These are phyloP conservation scores for Vanderwaltozyma tropicalis DNA, from an alignment of 805 yeast species.

Conservation along the genomic window DNA sequence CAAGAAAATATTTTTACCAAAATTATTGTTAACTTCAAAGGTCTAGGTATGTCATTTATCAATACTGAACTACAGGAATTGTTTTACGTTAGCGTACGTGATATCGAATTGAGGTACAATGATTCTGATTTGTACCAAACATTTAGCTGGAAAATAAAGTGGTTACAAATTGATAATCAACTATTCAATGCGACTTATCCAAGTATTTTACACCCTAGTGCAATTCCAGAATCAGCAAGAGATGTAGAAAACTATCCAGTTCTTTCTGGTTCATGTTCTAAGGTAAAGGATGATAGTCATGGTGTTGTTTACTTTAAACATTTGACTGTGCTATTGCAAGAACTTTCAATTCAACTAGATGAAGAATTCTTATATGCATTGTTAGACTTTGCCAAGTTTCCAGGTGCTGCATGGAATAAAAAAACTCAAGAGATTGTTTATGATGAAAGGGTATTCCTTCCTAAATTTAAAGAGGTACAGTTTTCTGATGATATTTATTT, in stretches of 20 bases:
- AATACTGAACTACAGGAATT: slow-evolving; percentile 64
- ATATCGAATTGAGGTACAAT: slow-evolving; percentile 69
- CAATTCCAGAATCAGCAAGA: slow-evolving; percentile 69
- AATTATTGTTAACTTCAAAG: slow-evolving; percentile 60
- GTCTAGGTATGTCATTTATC: slow-evolving; percentile 79
- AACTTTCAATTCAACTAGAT: slow-evolving; percentile 83
- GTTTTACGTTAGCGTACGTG: slow-evolving; percentile 72
- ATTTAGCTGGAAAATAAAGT: slow-evolving; percentile 68
- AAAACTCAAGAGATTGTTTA: slow-evolving; percentile 35
- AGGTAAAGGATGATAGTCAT: slow-evolving; percentile 78
- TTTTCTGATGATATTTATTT: slow-evolving; percentile 73
- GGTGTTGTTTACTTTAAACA: slow-evolving; percentile 86
- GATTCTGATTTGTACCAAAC: slow-evolving; percentile 81
- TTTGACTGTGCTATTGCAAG: slow-evolving; percentile 83
- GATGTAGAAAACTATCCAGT: slow-evolving; percentile 89
- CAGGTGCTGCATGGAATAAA: slow-evolving; percentile 69
- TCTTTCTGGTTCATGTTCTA: slow-evolving; percentile 73
- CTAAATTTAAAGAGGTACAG: slow-evolving; percentile 51
- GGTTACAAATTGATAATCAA: slow-evolving; percentile 94
- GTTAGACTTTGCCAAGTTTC: slow-evolving; percentile 67
- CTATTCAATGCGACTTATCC: slow-evolving; percentile 82
- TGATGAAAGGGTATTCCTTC: slow-evolving; percentile 59
- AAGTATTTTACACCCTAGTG: slow-evolving; percentile 80
- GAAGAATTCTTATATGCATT: slow-evolving; percentile 83
- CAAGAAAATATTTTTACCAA: slow-evolving; percentile 29